Evolutionary conservation across 108 stramenopile species (phyloP).

Genomic region (Cafeteria roenbergensis): DNA sequence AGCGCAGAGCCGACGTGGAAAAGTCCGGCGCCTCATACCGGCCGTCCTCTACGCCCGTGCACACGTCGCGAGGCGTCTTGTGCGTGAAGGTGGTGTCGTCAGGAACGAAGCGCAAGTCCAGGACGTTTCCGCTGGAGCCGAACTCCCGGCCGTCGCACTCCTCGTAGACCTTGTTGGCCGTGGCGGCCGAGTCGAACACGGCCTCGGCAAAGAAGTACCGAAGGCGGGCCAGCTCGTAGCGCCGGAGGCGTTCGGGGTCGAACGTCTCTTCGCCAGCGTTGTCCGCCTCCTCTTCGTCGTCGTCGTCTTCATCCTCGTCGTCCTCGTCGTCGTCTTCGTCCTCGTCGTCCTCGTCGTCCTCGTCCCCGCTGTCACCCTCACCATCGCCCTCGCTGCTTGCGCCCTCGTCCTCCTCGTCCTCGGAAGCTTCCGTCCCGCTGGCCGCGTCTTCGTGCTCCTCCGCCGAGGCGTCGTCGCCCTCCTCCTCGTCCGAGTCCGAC

Average conservation of each 20-base stretch:
- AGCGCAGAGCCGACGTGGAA: conserved; percentile 67
- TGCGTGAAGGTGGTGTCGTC: conserved; percentile 45
- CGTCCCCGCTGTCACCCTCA: too few species aligned
- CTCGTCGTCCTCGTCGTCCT: too few species aligned
- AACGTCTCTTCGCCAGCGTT: conserved; percentile 46
- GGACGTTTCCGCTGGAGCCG: conserved; percentile 67
- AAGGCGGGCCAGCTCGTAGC: conserved; percentile 79
- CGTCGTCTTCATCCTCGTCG: too few species aligned
- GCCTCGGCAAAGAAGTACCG: conserved; percentile 88
- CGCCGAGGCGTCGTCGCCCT: neutral
- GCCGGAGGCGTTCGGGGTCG: conserved; percentile 72
- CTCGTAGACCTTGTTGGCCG: conserved; percentile 67
- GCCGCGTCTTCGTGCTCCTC: conserved; percentile 4
- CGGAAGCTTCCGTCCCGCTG: neutral
- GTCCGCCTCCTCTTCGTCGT: conserved; percentile 10
- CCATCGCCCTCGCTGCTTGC: neutral
- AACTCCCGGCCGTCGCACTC: conserved; percentile 87
- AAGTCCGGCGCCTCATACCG: conserved; percentile 81
- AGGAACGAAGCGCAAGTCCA: conserved; percentile 79
- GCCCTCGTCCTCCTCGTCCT: conserved; percentile 13
- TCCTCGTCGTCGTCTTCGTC: too few species aligned
- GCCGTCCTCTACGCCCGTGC: conserved; percentile 47
- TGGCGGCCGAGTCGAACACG: conserved; percentile 51
- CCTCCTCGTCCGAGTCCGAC: too few species aligned
- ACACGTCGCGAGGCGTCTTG: conserved; percentile 59